Percentiles rank a stretch among this genome's conserved stretches.
These are phyloP conservation scores for Ceratocystis albifundus DNA, from an alignment of 2,329 filamentous ascomycete genomes.

Conservation along the genomic window DNA sequence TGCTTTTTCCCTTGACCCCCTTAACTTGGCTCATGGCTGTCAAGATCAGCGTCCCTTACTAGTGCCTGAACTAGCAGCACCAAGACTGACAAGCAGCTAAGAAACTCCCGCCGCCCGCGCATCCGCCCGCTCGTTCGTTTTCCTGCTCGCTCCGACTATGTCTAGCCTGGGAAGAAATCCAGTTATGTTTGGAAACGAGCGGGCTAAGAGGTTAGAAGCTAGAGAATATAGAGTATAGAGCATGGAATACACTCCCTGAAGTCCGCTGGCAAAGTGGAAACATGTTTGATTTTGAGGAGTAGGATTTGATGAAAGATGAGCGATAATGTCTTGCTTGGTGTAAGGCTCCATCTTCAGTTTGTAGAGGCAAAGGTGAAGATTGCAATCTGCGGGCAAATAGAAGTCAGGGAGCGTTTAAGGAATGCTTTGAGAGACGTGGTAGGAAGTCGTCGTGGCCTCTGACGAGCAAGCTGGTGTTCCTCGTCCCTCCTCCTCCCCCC, in stretches of 20 bases:
- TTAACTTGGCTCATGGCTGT: background rate
- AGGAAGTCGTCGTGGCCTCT: background rate
- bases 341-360: background rate
- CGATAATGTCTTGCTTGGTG: background rate
- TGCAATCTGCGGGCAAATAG: too few species aligned
- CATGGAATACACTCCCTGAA: background rate
- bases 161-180: background rate
- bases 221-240: background rate
- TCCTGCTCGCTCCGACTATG: background rate
- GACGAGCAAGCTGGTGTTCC: background rate
- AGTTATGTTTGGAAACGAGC: background rate
- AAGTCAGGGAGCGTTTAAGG: too few species aligned
- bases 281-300: background rate
- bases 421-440: too few species aligned
- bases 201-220: background rate
- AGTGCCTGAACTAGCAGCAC: conserved; percentile 1
- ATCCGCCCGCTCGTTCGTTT: background rate
- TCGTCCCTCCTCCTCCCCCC: too few species aligned
- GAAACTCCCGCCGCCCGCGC: background rate
- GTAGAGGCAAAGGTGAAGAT: too few species aligned
- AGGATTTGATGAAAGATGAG: background rate
- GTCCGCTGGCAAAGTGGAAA: background rate
- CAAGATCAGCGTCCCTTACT: conserved; percentile 1
- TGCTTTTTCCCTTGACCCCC: background rate
- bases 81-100: background rate